Evolutionary conservation across 2,329 filamentous ascomycete species (phyloP).

Genomic region (Calonectria honghensis): DNA sequence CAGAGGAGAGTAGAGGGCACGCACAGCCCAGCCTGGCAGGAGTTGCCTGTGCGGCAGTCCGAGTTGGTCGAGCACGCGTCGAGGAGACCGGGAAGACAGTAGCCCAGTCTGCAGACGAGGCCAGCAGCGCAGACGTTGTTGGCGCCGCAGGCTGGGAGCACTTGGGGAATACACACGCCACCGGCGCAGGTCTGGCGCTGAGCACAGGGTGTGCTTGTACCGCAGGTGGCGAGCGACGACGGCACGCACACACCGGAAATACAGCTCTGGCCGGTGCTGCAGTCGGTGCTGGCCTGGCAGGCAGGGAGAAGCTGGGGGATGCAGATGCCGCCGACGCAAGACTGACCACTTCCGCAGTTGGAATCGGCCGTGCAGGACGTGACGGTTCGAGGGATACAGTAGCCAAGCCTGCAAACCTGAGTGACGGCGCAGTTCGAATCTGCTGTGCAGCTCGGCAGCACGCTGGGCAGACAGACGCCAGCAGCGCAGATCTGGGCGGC

Average conservation of each 20-base stretch:
- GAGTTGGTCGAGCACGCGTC: slow-evolving; percentile 21
- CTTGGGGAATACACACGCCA: slow-evolving; percentile 33
- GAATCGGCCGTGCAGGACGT: slow-evolving; percentile 5
- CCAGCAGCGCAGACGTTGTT: slow-evolving; percentile 27
- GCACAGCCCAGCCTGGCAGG: slow-evolving; percentile 31
- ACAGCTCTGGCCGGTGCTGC: slow-evolving; percentile 16
- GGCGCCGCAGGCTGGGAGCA: slow-evolving; percentile 28
- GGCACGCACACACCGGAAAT: slow-evolving; percentile 28
- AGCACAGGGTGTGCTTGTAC: neutral
- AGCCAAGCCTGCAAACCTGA: slow-evolving; percentile 33
- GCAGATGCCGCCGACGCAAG: slow-evolving; percentile 34
- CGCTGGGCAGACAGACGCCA: slow-evolving; percentile 28
- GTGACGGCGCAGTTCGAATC: slow-evolving; percentile 20
- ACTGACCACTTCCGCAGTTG: slow-evolving; percentile 25
- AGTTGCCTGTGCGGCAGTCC: slow-evolving; percentile 26
- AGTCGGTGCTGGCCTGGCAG: slow-evolving; percentile 21
- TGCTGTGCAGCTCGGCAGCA: slow-evolving; percentile 20
- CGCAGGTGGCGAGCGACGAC: slow-evolving; percentile 13
- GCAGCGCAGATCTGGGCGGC: slow-evolving; percentile 15
- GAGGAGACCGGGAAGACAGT: slow-evolving; percentile 33
- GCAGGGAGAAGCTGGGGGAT: slow-evolving; percentile 26
- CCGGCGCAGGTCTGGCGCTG: slow-evolving; percentile 19
- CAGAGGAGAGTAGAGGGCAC: slow-evolving; percentile 33
- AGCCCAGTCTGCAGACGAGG: slow-evolving; percentile 30
- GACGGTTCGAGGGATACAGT: slow-evolving; percentile 31